Evolutionary conservation across 495 filamentous ascomycete genomes (phyloP), one percentile per base, ranked within the genome.

Genomic region (Aspergillus biplanus): DNA sequence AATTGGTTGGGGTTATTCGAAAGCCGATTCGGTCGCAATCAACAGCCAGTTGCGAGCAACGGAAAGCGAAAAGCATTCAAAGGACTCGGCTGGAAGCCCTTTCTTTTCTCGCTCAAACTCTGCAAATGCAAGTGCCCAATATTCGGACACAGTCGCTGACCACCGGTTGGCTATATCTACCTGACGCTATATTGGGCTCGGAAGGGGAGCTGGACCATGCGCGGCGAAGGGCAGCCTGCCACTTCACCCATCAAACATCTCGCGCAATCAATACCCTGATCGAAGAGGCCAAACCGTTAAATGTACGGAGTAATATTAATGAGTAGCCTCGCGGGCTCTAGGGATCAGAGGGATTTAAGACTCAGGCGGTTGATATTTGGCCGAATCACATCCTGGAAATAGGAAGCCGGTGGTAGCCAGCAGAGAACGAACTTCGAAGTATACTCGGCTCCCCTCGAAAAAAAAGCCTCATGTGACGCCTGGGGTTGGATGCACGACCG

Each of bases 111-210:
- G 39, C 39, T 50, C 16, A 27, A 18, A 31, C 16, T 57, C 35
- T 57, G 55, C 34, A 57, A 46, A 46, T 44, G 35, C 35, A 7
- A 46, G 33, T 57, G 55, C 55, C 55, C 42, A 44, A 57, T 44
- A 44, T 34, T 47, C 13, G 16, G 18, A 13, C 9, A 18, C 6
- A 9, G 4, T 21, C 21, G 11, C 27, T n/a, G 5, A 7, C 46
- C 7, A 8, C 2, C 47, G 18, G 6, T 27, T 18, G 47, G 16
- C 16, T 50, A 50, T 21, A 50, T 21, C 21, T 50, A 50, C 6
- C 47, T 7, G 47, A 9, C 7, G 16, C 16, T 18, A 49, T n/a
- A 16, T 49, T 49, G 46, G 46, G 6, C 18, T 49, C 46, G 8
- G 18, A n/a, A 49, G 46, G 27, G n/a, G 13, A 8, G 47, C 6